Conservation (phyloP, 345 rosid species). For the Sisymbrium irio region DNA sequence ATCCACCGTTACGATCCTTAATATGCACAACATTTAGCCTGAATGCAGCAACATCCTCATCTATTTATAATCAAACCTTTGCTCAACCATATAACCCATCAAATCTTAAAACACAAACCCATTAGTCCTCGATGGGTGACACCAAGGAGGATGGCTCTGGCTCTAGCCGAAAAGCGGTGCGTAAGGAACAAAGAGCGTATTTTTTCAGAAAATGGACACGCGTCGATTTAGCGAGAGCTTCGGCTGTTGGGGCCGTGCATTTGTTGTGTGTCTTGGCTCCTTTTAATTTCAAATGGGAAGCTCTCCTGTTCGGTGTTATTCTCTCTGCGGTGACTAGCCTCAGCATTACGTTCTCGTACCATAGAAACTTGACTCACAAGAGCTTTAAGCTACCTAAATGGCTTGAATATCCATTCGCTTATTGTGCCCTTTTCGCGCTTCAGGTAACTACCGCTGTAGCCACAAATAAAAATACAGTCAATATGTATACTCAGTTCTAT, state of each 20-base stretch:
- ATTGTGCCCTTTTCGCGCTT: slow-evolving; percentile 30
- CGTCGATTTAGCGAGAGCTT: slow-evolving; percentile 23
- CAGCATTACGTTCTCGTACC: slow-evolving; percentile 38
- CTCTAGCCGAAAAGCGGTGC: slow-evolving; percentile 10
- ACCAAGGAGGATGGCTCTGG: slow-evolving; percentile 16
- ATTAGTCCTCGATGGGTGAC: slow-evolving; percentile 18
- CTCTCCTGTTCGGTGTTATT: slow-evolving; percentile 18
- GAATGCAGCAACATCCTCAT: not conserved
- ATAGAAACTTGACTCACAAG: slow-evolving; percentile 35
- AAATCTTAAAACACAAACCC: slow-evolving; percentile 5
- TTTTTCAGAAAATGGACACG: slow-evolving; percentile 29
- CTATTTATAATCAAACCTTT: slow-evolving; percentile 8
- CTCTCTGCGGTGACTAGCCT: slow-evolving; percentile 16
- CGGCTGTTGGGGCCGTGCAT: slow-evolving; percentile 29
- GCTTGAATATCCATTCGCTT: slow-evolving; percentile 40
- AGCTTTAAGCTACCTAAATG: slow-evolving; percentile 41
- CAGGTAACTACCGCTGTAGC: slow-evolving; percentile 18
- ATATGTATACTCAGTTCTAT: not conserved
- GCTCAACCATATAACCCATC: slow-evolving; percentile 4
- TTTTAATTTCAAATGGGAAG: slow-evolving; percentile 33
- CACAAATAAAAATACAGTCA: not conserved
- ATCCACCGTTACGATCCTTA: slow-evolving; percentile 24
- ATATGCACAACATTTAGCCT: slow-evolving; percentile 18
- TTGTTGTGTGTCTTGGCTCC: slow-evolving; percentile 26
- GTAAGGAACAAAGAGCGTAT: slow-evolving; percentile 13